phyloP scores from a whole-genome alignment of 2,329 filamentous ascomycete species.

The Annulohypoxylon truncatum region DNA sequence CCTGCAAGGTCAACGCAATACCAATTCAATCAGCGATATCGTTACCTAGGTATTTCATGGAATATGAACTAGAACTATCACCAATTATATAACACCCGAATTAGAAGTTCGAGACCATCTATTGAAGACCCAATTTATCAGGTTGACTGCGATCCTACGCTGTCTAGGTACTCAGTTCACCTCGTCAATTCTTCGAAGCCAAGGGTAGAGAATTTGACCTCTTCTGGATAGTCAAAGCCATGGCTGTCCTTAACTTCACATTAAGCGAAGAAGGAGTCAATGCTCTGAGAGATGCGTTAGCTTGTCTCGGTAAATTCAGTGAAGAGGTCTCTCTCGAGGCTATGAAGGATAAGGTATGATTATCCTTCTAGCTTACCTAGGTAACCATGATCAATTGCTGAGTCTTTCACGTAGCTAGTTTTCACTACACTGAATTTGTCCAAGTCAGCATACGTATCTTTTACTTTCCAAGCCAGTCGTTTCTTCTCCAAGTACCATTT shows the following conservation, averaged over 20 bases:
- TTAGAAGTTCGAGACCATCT: not conserved
- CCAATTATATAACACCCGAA: not conserved
- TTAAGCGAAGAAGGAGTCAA: constrained; percentile 78
- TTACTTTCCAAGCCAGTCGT: constrained; percentile 72
- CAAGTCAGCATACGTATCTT: constrained; percentile 81
- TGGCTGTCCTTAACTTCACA: constrained; percentile 77
- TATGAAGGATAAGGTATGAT: constrained; percentile 70
- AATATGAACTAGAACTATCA: no score
- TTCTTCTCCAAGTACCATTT: constrained; percentile 82
- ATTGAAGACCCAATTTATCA: not conserved
- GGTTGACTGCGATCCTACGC: not conserved
- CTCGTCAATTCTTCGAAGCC: not conserved
- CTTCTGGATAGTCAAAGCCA: constrained; percentile 56
- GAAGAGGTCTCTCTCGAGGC: constrained; percentile 83
- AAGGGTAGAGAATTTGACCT: not conserved
- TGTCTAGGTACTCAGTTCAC: not conserved
- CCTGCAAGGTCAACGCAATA: not conserved
- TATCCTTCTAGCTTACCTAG: constrained; percentile 18
- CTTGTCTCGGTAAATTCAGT: constrained; percentile 82
- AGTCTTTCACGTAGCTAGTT: constrained; percentile 64
- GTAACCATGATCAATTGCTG: constrained; percentile 6
- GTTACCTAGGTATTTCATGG: not conserved
- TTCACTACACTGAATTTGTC: constrained; percentile 83
- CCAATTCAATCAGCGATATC: not conserved
- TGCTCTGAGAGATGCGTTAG: constrained; percentile 77